Evolutionary conservation across 1,284 basidiomycete genomes (phyloP), one percentile per base, ranked within the genome.

Genomic region (Trametes versicolor): DNA sequence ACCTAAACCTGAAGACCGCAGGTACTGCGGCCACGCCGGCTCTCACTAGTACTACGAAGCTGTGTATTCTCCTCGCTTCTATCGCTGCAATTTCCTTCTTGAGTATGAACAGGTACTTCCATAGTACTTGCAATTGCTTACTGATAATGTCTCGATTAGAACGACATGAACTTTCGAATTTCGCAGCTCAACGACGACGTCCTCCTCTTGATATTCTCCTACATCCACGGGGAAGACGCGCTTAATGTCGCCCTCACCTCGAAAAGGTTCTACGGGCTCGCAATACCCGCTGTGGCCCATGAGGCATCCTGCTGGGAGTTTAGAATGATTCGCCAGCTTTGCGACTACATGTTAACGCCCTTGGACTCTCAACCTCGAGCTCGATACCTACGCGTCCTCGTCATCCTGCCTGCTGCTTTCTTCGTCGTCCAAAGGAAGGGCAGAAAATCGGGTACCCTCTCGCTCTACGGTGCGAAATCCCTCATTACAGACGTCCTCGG

Each of bases 201-300:
- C 27, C 63, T 64, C 17, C 54, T 36, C 3, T 19, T 27, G 6
- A 39, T 65, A 25, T 39, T 58, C n/a, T 43, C 50, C 5, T 25
- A 58, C 34, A 15, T 62, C 7, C 21, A 43, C 21, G 60, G 64
- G 8, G n/a, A 34, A 4, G 45, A 60, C 36, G 65, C 65, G 4
- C 48, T 66, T 48, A 41, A 54, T 8, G 48, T 57, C 54, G 48
- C 61, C 23, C 54, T 66, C 34, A 50, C 61, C 7, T 56, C 48
- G 1, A 60, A 60, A 43, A 48, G 43, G 8, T 17, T 62, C 15
- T 43, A 52, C 39, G 27, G n/a, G 8, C 29, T 66, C 21, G 65
- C 61, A 39, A 45, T 52, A 13, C 21, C 45, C 1, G 49, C 58
- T 8, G 56, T 66, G 19, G 41, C 56, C 19, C 39, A 52, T 7